Base-by-base conservation (phyloP, 2,329 filamentous ascomycete species). In the Trematosphaeria pertusa region DNA sequence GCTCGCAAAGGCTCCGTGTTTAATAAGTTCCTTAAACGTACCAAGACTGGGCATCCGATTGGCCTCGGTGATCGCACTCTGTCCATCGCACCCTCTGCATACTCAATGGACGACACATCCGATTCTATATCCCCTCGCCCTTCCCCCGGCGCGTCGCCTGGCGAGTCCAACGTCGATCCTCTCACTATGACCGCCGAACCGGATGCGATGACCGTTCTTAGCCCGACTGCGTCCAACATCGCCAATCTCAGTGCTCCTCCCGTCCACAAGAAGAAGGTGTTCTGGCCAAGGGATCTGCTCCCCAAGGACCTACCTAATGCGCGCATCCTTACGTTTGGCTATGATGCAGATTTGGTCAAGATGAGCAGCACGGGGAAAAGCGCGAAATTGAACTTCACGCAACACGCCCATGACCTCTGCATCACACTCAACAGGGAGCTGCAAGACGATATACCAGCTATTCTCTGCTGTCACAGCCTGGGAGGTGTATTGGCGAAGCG, bases 321-420 rank as follows among this genome's bases (percentile, higher is more conserved):
- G 14, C 40, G 51, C 5, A 54, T 54, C 22, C 30, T 51, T 5
- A 51, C 44, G 11, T 54, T 43, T 31, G 48, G 48, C 5, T 54
- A 54, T 26, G 43, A 54, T 21, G 46, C 46, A 8, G 33, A 49
- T 24, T 21, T 48, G 18, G 28, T 46, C 37, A 15, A n/a, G n/a
- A 28, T 28, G 24, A 8, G 8, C 8, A 8, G 8, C 12, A 12
- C 24, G 7, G 24, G 24, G 8, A 8, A 7, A 12, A 28, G 12
- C 7, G 8, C 24, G 24, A 28, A 12, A 12, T 12, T 28, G 24
- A 28, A 28, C 24, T 28, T 28, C 24, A 28, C 12, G 8, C 8
- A 28, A 12, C 24, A 28, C 12, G 24, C 8, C 24, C 24, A 28
- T 28, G 24, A 28, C 8, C 24, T 28, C 8, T 12, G 7, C 8